These are phyloP conservation scores for Teunomyces panamensis DNA, from an alignment of 805 yeast species.

Conservation along the genomic window DNA sequence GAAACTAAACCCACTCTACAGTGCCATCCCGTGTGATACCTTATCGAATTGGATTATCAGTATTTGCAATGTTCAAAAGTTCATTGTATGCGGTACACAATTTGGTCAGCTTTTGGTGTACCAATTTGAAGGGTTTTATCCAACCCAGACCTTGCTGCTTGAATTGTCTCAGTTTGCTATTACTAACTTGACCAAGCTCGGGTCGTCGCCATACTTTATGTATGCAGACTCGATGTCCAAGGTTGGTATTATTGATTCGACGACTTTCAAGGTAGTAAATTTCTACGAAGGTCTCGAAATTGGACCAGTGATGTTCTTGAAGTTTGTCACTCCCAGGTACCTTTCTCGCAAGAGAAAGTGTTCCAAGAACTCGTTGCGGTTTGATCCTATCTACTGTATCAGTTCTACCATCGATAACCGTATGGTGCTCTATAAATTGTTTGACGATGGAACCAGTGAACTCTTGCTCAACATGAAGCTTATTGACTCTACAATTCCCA, in stretches of 20 bases:
- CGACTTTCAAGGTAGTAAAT: conserved; percentile 11
- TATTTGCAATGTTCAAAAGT: conserved; percentile 14
- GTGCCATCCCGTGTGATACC: conserved; percentile 8
- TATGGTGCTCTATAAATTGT: conserved; percentile 20
- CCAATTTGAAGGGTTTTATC: conserved; percentile 13
- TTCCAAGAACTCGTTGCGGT: conserved; percentile 8
- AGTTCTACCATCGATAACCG: conserved; percentile 20
- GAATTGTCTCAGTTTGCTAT: conserved; percentile 26
- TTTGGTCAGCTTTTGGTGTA: conserved; percentile 27
- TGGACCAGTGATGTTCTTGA: conserved; percentile 18
- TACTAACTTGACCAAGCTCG: conserved; percentile 14
- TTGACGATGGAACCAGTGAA: conserved; percentile 15
- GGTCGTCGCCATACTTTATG: conserved; percentile 15
- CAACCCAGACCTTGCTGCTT: conserved; percentile 9
- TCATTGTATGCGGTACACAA: conserved; percentile 28
- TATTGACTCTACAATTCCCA: conserved; percentile 12
- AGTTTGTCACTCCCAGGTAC: conserved; percentile 12
- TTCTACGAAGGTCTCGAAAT: conserved; percentile 20
- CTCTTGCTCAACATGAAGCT: conserved; percentile 14
- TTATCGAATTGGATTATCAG: conserved; percentile 22
- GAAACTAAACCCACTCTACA: conserved; percentile 5
- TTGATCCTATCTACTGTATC: conserved; percentile 23
- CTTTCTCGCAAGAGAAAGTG: conserved; percentile 5
- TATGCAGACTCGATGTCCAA: conserved; percentile 30
- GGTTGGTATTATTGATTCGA: conserved; percentile 23